Percentiles rank a stretch among this genome's conserved stretches.
Evolutionary conservation across 108 stramenopile species (phyloP).

Genomic region (Schizochytrium sp.): DNA sequence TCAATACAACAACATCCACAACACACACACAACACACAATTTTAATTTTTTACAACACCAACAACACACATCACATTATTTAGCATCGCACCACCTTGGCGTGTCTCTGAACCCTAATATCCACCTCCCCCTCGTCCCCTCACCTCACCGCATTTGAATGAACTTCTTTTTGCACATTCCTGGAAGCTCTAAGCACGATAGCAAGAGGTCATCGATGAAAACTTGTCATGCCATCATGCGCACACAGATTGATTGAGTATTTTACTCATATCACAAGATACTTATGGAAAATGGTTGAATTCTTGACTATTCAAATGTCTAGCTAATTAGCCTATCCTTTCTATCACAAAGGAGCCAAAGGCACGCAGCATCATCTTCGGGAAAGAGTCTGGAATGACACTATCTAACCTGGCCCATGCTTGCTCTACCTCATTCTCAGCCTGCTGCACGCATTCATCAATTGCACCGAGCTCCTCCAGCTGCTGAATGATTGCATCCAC

Average conservation of each 20-base stretch:
- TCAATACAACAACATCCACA: not conserved
- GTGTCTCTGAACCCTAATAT: too few species aligned
- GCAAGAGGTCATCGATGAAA: too few species aligned
- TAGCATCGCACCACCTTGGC: not conserved
- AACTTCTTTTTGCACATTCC: too few species aligned
- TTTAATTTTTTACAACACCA: not conserved
- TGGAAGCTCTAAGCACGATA: too few species aligned
- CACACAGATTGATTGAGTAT: not conserved
- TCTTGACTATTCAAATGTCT: not conserved
- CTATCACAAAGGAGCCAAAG: slow-evolving; percentile 63
- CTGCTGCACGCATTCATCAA: slow-evolving; percentile 16
- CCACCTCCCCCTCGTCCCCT: too few species aligned
- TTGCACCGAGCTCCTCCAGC: slow-evolving; percentile 56
- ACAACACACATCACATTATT: not conserved
- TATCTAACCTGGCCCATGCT: slow-evolving; percentile 60
- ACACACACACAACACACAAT: not conserved
- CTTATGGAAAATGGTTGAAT: not conserved
- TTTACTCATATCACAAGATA: slow-evolving; percentile 2
- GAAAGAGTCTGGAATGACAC: slow-evolving; percentile 61
- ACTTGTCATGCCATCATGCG: not conserved
- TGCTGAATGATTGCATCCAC: slow-evolving; percentile 25
- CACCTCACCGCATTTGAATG: too few species aligned
- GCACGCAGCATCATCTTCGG: slow-evolving; percentile 65
- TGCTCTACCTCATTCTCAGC: slow-evolving; percentile 63
- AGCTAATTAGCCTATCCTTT: not conserved